phyloP scores from a whole-genome alignment of 257 asterid genomes.

The Nicotiana benthamiana region DNA sequence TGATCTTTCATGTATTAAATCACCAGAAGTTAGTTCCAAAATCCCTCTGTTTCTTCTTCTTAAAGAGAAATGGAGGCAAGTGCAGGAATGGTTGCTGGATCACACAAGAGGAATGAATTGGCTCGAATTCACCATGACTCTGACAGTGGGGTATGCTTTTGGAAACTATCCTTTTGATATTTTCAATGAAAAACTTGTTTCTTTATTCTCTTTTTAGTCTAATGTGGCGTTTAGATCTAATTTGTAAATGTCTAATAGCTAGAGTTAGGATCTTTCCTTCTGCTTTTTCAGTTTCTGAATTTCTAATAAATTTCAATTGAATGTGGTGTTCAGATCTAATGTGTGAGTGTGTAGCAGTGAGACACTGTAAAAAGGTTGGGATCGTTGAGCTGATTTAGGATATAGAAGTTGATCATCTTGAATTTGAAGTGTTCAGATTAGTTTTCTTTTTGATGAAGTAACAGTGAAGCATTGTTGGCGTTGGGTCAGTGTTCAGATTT shows the following conservation, averaged over 20 bases:
- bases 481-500: background rate
- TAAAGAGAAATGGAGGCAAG: slow-evolving; percentile 50
- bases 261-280: no score
- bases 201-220: background rate
- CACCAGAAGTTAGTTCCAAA: background rate
- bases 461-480: no score
- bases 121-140: slow-evolving; percentile 62
- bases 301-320: background rate
- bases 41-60: background rate
- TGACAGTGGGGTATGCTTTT: slow-evolving; percentile 51
- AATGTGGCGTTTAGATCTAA: background rate
- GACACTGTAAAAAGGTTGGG: background rate
- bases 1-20: background rate
- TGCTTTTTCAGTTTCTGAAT: background rate
- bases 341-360: background rate
- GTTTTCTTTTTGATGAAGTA: no score
- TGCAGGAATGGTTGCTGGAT: slow-evolving; percentile 87
- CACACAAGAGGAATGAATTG: slow-evolving; percentile 62
- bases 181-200: background rate
- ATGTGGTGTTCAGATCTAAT: background rate
- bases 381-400: background rate
- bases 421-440: background rate
- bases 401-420: background rate
- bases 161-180: background rate
- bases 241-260: no score